Base-by-base conservation (phyloP, 768 basidiomycete species). In the Amanita pallidorosea region DNA sequence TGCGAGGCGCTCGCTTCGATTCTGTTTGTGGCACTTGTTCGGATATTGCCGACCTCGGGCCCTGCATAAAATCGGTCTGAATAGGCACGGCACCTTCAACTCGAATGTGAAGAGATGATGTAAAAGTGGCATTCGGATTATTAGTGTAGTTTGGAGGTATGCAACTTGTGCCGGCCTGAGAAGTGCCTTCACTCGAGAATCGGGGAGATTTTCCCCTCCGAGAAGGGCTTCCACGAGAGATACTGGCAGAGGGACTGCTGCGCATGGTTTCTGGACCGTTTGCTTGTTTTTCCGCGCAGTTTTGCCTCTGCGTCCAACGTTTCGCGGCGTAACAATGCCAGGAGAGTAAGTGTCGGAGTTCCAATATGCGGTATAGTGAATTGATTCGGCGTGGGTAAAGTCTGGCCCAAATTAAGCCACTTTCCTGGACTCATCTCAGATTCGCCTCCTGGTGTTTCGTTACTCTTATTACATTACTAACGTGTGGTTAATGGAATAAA, bases 81-180 rank as follows among this genome's bases (percentile, higher is more conserved):
- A 86, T 79, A 51, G 85, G 78, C 53, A 77, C 58, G 23, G 84
- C 76, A 55, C 88, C 88, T 64, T 89, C 76, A 50, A 89, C 87
- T 35, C 76, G 76, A 60, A 91, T 90, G 63, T 79, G 74, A 55
- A 89, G 77, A 58, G 81, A 88, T 48, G 87, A 76, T 72, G 79
- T 57, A 64, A 77, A 74, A 59, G 79, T 66, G 61, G 73, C 65
- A 63, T 66, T 66, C 65, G 69, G 68, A 69, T 76, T 74, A 66
- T 70, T 68, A 43, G 67, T 63, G 63, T 74, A 72, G 69, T 71
- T 79, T 63, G 71, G 66, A 60, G 70, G 71, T 52, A 70, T 55
- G 49, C 66, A 62, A 63, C 65, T 70, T 54, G 63, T 72, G 53
- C 73, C 70, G 58, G 72, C 68, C 65, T 70, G 73, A 58, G 73